A percentile compares a stretch with the other conserved stretches of the same genome.
These are phyloP conservation scores for Pythium utonaiense DNA, from an alignment of 352 stramenopile genomes.

Conservation along the genomic window DNA sequence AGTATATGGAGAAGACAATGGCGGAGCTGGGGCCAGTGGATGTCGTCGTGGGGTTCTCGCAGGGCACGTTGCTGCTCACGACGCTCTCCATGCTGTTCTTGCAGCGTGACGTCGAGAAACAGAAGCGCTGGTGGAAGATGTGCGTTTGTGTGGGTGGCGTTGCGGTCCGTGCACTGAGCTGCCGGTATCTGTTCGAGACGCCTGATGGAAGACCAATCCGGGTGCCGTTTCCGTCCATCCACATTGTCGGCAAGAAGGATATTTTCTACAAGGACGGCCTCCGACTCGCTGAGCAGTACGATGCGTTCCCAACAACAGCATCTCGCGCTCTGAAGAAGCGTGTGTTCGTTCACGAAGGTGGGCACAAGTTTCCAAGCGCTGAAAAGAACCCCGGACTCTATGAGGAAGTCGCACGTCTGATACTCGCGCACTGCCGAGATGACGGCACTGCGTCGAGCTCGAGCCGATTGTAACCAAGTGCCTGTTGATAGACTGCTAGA, in stretches of 20 bases:
- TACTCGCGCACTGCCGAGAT: constrained; percentile 14
- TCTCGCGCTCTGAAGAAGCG: constrained; percentile 7
- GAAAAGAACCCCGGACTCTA: constrained; percentile 25
- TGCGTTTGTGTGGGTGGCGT: constrained; percentile 41
- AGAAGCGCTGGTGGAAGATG: constrained; percentile 43
- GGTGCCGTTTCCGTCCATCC: constrained; percentile 58
- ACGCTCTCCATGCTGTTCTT: constrained; percentile 41
- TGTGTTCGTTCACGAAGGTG: constrained; percentile 25
- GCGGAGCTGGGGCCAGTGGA: constrained; percentile 47
- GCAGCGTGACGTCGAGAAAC: constrained; percentile 18
- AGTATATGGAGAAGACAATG: constrained; percentile 46
- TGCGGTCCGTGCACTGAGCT: constrained; percentile 22
- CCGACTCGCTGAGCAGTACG: constrained; percentile 32
- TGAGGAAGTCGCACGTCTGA: constrained; percentile 25
- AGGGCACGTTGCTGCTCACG: constrained; percentile 49
- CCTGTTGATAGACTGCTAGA: neutral
- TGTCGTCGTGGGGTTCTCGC: constrained; percentile 65
- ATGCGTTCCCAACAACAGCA: constrained; percentile 7
- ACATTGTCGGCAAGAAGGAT: constrained; percentile 60
- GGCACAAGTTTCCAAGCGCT: constrained; percentile 30
- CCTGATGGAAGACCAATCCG: constrained; percentile 24
- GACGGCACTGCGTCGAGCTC: neutral
- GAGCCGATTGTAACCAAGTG: neutral
- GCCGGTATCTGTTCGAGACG: constrained; percentile 39
- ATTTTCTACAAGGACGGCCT: constrained; percentile 35